Base-by-base conservation (phyloP, 139 green algal genomes). In the Yamagishiella unicocca region DNA sequence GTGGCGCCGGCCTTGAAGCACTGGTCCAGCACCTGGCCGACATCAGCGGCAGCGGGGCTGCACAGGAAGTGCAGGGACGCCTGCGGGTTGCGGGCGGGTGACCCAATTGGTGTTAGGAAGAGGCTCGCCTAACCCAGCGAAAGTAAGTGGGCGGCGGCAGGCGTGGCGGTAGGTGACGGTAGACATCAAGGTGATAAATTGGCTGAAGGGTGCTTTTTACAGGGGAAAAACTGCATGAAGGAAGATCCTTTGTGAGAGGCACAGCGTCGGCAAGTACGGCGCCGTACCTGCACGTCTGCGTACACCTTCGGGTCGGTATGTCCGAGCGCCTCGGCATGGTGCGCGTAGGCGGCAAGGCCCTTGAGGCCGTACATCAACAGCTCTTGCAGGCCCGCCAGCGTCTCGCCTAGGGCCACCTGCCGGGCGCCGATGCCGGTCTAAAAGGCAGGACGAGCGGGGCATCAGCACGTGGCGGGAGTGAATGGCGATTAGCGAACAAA, bases 361-460 rank as follows among this genome's bases (percentile, higher is more conserved):
- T 95, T 94, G 37, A 96, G 73, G 50, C 93, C 94, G 78, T 96
- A 93, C 66, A 82, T 88, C 4, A 96, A 71, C 85, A 96, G 84
- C 89, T 96, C 93, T 40, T 96, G 93, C 40, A 96, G 88, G 24
- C 93, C 94, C 35, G 87, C 73, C 54, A 95, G 88, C 40, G 94
- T 90, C 38, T 91, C 70, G 70, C 93, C 90, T 53, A 96, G 75
- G 22, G 38, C 66, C 42, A 74, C 55, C 38, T 89, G 90, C 35
- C 90, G 82, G 21, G 38, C 54, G 17, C 78, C 9, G 14, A 92
- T 71, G 71, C 89, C 89, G 38, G 58, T 84, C 92, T 90, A 55
- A 9, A 27, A 35, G 53, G 9, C 25, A 2, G 38, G 24, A 24
- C 43, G 43, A 10, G n/a, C n/a, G n/a, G n/a, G n/a, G n/a, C n/a